Base-by-base conservation (phyloP, 2,329 filamentous ascomycete genomes). In the Talaromyces pinophilus region DNA sequence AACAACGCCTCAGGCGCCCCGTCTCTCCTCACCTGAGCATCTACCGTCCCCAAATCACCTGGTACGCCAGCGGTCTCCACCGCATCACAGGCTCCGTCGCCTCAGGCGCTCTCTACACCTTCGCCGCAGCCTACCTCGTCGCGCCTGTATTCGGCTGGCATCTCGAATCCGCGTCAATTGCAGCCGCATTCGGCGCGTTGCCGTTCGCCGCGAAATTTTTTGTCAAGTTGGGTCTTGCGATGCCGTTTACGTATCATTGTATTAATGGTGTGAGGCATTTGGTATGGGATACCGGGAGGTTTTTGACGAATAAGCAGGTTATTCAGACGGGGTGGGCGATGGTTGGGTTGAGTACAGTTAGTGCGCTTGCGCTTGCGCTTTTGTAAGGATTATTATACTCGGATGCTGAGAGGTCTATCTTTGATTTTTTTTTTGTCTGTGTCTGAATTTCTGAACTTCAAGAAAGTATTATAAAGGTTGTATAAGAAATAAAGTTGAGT, bases 21-120 rank as follows among this genome's bases (percentile, higher is more conserved):
- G 85, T 97, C 73, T 86, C 92, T 55, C 93, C 93, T 64, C 93
- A 97, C 78, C 87, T 97, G 69, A 78, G 82, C 75, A 93, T 96
- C 86, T 97, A 97, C 88, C 86, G 88, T 79, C 87, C 90, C 67
- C 88, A 92, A 80, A 91, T 97, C 82, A 95, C 92, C 73, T 97
- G 89, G 90, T 89, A 92, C 79, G 85, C 85, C 72, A 89, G 88
- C 72, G 88, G 84, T 66, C 85, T 92, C 81, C 91, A 93, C 83
- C 92, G 93, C 75, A 88, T 97, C 82, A 94, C 92, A n/a, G 93
- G 92, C 74, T 81, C 85, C 75, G 79, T 85, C 67, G 85, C 96
- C 71, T 89, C 88, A 67, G 91, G 90, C 70, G 81, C 83, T 60
- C 85, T 96, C 69, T 97, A 97, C 85, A 79, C 87, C 77, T 97